Conservation (phyloP, 2,329 filamentous ascomycete species). For the Leptosphaerulina australis region DNA sequence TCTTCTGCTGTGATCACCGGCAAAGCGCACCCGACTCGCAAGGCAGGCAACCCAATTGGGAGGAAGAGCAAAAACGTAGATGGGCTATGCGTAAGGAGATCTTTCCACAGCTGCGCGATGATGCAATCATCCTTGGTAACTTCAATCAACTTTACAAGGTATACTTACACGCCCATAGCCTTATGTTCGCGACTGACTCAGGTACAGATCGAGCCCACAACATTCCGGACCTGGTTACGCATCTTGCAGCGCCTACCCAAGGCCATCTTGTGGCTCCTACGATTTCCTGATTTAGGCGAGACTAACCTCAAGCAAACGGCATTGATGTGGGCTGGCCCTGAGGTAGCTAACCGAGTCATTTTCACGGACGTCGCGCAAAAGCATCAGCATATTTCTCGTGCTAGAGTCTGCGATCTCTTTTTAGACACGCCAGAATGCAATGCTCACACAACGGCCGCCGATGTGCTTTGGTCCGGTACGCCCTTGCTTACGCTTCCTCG, state of each 20-base stretch:
- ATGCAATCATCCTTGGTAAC: constrained; percentile 90
- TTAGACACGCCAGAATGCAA: constrained; percentile 98
- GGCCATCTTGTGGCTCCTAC: constrained; percentile 91
- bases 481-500: constrained; percentile 87
- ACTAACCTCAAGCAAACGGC: constrained; percentile 82
- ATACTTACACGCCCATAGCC: constrained; percentile 22
- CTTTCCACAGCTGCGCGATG: constrained; percentile 81
- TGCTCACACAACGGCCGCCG: constrained; percentile 94
- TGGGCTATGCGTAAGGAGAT: constrained; percentile 94
- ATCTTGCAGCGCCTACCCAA: constrained; percentile 86
- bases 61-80: constrained; percentile 77
- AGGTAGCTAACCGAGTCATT: constrained; percentile 83
- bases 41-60: constrained; percentile 73
- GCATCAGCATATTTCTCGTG: constrained; percentile 88
- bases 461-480: constrained; percentile 95
- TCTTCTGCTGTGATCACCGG: constrained; percentile 97
- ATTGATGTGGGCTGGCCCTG: constrained; percentile 78
- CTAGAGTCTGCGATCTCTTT: constrained; percentile 90
- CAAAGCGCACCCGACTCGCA: constrained; percentile 80
- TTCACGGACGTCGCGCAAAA: constrained; percentile 98
- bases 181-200: constrained; percentile 21
- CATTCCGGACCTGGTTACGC: constrained; percentile 92
- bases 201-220: constrained; percentile 88
- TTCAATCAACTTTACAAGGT: constrained; percentile 99
- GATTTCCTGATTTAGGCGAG: constrained; percentile 93